A percentile compares a stretch with the other conserved stretches of the same genome.
Conservation (phyloP, 352 stramenopile genomes). For the Globisporangium acanthophoron region DNA sequence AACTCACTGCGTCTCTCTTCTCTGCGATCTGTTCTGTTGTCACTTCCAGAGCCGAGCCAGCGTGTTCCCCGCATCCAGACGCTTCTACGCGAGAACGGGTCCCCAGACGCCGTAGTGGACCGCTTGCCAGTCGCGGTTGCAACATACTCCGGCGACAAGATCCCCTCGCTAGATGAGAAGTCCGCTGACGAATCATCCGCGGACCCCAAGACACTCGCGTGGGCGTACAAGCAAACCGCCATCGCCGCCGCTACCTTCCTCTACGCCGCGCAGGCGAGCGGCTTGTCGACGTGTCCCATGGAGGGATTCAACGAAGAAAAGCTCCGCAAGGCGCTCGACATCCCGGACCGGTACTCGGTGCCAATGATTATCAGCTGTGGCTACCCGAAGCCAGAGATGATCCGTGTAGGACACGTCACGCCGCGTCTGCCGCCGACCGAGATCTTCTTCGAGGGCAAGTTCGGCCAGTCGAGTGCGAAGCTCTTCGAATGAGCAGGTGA, state of each 20-base stretch:
- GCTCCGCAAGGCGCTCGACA: conserved; percentile 57
- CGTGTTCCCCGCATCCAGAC: too few species aligned
- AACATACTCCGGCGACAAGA: too few species aligned
- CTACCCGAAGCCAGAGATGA: conserved; percentile 28
- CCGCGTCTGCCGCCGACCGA: conserved; percentile 51
- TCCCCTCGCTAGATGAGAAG: too few species aligned
- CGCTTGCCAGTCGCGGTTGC: too few species aligned
- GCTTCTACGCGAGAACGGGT: too few species aligned
- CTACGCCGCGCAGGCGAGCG: conserved; percentile 61
- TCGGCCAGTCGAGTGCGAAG: conserved; percentile 53
- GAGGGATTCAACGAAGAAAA: conserved; percentile 76
- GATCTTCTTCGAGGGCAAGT: conserved; percentile 85
- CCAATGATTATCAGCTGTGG: conserved; percentile 70
- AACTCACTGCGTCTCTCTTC: too few species aligned
- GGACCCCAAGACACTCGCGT: conserved; percentile 26
- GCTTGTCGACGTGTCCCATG: conserved; percentile 69
- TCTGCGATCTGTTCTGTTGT: too few species aligned
- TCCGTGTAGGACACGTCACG: conserved; percentile 14
- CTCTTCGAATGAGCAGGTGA: conserved; percentile 27
- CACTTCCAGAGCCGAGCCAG: too few species aligned
- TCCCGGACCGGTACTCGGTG: conserved; percentile 26
- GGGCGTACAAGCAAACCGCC: conserved; percentile 77
- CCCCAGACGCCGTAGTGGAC: too few species aligned
- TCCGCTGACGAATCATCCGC: too few species aligned
- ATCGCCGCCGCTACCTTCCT: conserved; percentile 71